phyloP scores from a whole-genome alignment of 768 basidiomycete genomes.

The Fomitopsis serialis region DNA sequence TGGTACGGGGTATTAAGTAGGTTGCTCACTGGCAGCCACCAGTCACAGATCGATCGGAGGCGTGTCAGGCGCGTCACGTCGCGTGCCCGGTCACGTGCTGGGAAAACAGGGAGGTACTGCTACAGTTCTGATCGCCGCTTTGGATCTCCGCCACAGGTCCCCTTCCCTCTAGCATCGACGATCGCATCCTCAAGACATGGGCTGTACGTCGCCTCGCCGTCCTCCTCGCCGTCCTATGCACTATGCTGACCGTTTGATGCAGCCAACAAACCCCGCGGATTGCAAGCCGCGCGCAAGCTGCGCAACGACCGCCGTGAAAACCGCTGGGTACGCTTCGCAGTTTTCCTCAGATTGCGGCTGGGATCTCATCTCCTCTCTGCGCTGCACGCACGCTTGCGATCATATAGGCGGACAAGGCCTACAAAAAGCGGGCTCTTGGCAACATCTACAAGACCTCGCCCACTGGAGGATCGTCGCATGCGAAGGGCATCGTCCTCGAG shows the following conservation, averaged over 20 bases:
- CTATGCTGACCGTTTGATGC: slow-evolving; percentile 11
- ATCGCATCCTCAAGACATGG: slow-evolving; percentile 62
- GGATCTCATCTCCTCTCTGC: background rate
- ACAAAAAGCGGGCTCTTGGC: slow-evolving; percentile 99
- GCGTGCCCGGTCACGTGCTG: slow-evolving; percentile 18
- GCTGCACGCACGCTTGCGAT: background rate
- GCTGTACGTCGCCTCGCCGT: slow-evolving; percentile 62
- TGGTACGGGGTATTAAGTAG: too few species aligned
- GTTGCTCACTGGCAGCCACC: too few species aligned
- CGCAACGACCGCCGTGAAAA: slow-evolving; percentile 90
- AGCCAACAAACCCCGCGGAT: slow-evolving; percentile 99
- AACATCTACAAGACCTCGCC: slow-evolving; percentile 99
- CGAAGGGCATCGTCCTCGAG: slow-evolving; percentile 99
- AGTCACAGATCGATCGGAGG: too few species aligned
- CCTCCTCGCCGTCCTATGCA: slow-evolving; percentile 3
- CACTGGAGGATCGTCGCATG: slow-evolving; percentile 98
- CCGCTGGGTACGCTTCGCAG: slow-evolving; percentile 73
- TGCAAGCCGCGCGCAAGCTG: slow-evolving; percentile 98
- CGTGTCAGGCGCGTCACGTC: too few species aligned
- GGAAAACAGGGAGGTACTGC: slow-evolving; percentile 33
- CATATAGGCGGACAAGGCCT: slow-evolving; percentile 88
- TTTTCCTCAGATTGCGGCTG: background rate
- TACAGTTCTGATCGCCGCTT: slow-evolving; percentile 25
- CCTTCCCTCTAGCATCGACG: slow-evolving; percentile 34
- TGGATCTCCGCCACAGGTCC: slow-evolving; percentile 20